Base-by-base conservation (phyloP, 2,329 filamentous ascomycete species). In the Neophaeococcomyces mojaviensis region DNA sequence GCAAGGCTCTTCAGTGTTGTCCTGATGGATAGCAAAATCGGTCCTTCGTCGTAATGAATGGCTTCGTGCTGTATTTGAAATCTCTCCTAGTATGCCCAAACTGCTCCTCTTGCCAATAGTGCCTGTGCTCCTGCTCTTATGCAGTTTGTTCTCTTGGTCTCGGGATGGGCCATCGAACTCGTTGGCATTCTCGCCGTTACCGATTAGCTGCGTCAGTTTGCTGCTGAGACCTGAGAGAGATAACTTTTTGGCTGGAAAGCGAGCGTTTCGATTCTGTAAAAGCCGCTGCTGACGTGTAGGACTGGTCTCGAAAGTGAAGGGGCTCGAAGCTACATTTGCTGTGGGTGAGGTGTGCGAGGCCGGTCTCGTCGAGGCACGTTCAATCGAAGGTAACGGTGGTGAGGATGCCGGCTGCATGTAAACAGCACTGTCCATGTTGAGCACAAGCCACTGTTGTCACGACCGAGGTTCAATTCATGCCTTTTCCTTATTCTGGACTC, bases 1-100 rank as follows among this genome's bases (percentile, higher is more conserved):
- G 31, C 42, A 47, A 3, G 20, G 24, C 20, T 32, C n/a, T 16
- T 49, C 50, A 20, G 45, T 42, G 8, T 47, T 46, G 42, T 53
- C 53, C 42, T 53, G 48, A 33, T 55, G 54, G 18, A 57, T 45
- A 2, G 53, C 50, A 32, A 57, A 53, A 20, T 49, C 46, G n/a
- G 33, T 36, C 30, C 51, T 44, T 30, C 33, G 49, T n/a, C 48
- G 47, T 24, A 40, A 28, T 12, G 42, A 36, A 12, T 40, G 45
- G 7, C 48, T n/a, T 33, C 49, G 34, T 36, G 47, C 51, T 22
- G 32, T 40, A 26, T 55, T 54, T 18, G 55, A 53, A 20, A 57
- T 49, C 31, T 57, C 55, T 47, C 50, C 49, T 47, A 47, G 19
- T 46, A 55, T 28, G 49, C 46, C 35, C 44, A 53, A 39, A 26